Evolutionary conservation across 108 stramenopile species (phyloP).

Genomic region (Pseudonitzschia delicatissima): DNA sequence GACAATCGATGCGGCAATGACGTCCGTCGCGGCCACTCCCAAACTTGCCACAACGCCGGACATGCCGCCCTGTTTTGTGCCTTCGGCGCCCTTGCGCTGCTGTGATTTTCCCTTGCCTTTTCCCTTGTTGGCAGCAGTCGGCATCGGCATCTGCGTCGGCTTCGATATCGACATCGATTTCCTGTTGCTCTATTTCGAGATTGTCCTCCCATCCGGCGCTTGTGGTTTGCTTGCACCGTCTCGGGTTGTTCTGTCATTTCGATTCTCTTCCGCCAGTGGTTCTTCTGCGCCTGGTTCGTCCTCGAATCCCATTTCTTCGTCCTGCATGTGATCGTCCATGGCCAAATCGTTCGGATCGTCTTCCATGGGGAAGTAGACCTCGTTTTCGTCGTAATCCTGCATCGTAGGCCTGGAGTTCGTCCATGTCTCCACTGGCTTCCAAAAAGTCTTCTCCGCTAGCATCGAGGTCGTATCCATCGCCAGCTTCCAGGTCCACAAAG

Average conservation of each 20-base stretch:
- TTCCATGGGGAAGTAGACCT: conserved; percentile 8
- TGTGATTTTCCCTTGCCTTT: conserved; percentile 7
- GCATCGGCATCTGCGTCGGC: conserved; percentile 3
- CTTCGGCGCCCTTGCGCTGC: background rate
- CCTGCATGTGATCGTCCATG: conserved; percentile 21
- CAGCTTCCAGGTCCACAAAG: conserved; percentile 14
- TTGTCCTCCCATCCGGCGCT: conserved; percentile 27
- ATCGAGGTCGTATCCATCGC: conserved; percentile 1
- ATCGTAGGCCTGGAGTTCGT: background rate
- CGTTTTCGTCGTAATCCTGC: conserved; percentile 1
- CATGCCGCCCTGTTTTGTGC: conserved; percentile 17
- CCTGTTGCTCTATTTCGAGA: conserved; percentile 8
- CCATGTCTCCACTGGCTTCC: background rate
- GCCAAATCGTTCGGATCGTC: conserved; percentile 23
- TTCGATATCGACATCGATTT: conserved; percentile 1
- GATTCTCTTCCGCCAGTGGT: background rate
- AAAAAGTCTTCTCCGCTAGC: too few relatives aligned
- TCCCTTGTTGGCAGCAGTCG: background rate
- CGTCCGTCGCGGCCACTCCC: conserved; percentile 36
- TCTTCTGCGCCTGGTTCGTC: background rate
- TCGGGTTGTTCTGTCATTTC: background rate
- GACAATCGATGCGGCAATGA: conserved; percentile 34
- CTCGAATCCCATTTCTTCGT: background rate
- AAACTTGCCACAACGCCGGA: conserved; percentile 32
- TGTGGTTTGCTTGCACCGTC: background rate